Percentiles rank a stretch among this genome's conserved stretches.
phyloP scores from a whole-genome alignment of 1,139 yeast species.

The Magnusiomyces sp. region DNA sequence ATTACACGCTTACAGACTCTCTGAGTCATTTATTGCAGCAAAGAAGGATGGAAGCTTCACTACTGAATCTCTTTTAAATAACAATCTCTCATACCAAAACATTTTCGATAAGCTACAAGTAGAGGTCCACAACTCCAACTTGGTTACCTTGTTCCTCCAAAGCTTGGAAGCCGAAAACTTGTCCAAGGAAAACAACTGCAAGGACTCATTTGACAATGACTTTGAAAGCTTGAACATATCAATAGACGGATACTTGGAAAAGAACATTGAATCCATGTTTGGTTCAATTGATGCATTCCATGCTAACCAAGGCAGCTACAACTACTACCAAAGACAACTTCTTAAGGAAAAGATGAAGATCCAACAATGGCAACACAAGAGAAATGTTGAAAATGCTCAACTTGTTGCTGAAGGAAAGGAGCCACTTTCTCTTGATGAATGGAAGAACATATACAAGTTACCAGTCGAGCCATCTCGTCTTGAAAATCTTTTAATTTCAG shows the following conservation, averaged over 20 bases:
- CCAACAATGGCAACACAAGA: slow-evolving; percentile 65
- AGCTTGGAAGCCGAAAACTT: slow-evolving; percentile 22
- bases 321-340: slow-evolving; percentile 66
- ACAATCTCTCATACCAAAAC: slow-evolving; percentile 57
- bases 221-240: slow-evolving; percentile 36
- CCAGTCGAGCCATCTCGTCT: slow-evolving; percentile 72
- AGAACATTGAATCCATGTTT: slow-evolving; percentile 57
- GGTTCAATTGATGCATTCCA: slow-evolving; percentile 72
- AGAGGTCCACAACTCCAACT: slow-evolving; percentile 51
- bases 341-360: slow-evolving; percentile 65
- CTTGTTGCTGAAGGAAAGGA: slow-evolving; percentile 50
- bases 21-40: slow-evolving; percentile 51
- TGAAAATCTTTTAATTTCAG: slow-evolving; percentile 62
- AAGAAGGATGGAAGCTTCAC: slow-evolving; percentile 47
- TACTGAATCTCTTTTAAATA: slow-evolving; percentile 52
- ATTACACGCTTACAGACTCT: slow-evolving; percentile 62
- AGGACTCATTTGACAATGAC: slow-evolving; percentile 18
- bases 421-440: slow-evolving; percentile 47
- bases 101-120: slow-evolving; percentile 69
- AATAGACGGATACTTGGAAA: slow-evolving; percentile 36
- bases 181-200: not conserved
- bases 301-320: slow-evolving; percentile 75
- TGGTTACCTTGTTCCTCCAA: slow-evolving; percentile 39
- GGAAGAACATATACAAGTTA: slow-evolving; percentile 58
- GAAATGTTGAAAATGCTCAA: slow-evolving; percentile 59